Conservation (phyloP, 108 stramenopile species). For the Cylindrotheca fusiformis region DNA sequence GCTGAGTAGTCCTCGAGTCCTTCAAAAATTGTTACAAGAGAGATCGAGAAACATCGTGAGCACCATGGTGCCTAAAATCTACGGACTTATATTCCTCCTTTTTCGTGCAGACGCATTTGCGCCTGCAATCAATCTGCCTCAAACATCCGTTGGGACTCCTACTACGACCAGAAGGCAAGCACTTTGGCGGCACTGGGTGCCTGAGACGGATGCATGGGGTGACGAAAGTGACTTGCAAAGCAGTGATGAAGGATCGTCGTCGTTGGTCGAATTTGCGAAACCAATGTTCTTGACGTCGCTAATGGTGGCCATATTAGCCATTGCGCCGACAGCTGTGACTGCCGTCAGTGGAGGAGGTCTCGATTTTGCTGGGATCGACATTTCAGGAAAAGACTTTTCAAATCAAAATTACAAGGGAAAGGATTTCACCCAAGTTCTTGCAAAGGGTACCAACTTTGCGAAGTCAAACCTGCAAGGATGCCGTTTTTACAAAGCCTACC, state of each 20-base stretch:
- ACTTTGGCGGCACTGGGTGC: slow-evolving; percentile 10
- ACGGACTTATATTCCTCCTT: too few relatives aligned
- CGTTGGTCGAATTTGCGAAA: not conserved
- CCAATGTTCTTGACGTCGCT: not conserved
- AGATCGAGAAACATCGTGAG: too few relatives aligned
- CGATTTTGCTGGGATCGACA: slow-evolving; percentile 78
- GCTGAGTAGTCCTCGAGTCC: too few relatives aligned
- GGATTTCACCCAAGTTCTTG: slow-evolving; percentile 86
- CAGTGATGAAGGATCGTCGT: too few relatives aligned
- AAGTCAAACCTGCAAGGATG: slow-evolving; percentile 78
- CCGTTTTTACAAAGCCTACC: slow-evolving; percentile 85
- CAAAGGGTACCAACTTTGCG: slow-evolving; percentile 74
- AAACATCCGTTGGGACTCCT: not conserved
- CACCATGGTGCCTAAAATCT: too few relatives aligned
- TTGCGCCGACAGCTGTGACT: not conserved
- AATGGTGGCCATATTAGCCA: not conserved
- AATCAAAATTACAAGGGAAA: slow-evolving; percentile 80
- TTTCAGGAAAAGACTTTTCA: slow-evolving; percentile 75
- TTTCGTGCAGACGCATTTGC: not conserved
- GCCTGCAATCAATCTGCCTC: too few relatives aligned
- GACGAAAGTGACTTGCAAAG: too few relatives aligned
- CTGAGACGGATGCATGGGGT: slow-evolving; percentile 3
- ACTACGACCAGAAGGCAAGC: not conserved
- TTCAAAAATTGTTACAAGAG: too few relatives aligned
- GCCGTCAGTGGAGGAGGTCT: slow-evolving; percentile 59